Base-by-base conservation (phyloP, 495 filamentous ascomycete species). In the Aspergillus steynii region DNA sequence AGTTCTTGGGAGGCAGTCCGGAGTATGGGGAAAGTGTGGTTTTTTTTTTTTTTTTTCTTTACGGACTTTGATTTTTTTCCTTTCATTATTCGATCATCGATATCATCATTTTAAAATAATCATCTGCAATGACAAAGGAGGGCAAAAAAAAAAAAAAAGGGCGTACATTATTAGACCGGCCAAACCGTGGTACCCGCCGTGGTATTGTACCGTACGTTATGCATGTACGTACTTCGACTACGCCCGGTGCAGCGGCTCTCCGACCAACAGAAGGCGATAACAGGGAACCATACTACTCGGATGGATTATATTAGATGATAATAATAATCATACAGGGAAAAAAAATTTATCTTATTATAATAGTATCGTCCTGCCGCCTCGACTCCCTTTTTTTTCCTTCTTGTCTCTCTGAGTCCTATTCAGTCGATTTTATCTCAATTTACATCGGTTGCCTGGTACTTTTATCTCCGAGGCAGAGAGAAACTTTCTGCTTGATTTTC, bases 331-430 rank as follows among this genome's bases (percentile, higher is more conserved):
- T 34, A 20, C 20, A 20, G 20, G 20, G 20, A 20, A 20, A 20
- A 20, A 20, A 20, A 20, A 20, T 37, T 37, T 37, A 42, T 8
- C 37, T 72, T 65, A 75, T 68, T 67, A 63, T 50, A 64, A 28
- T 58, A 65, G 65, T 69, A 67, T 68, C 67, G 67, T 64, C 20
- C 67, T 68, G 65, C 66, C 69, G 63, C 62, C 47, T 50, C 26
- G 26, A 55, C 46, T 59, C 48, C 31, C 48, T 31, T 34, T 59
- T 58, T 55, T 32, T 57, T 45, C 46, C 34, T 62, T 10, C 14
- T 42, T 42, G 4, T 42, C 12, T 42, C 31, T 34, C 31, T 3
- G 31, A 34, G 9, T 34, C 31, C 31, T 3, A 34, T 50, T 47
- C 3, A 47, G 8, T 56, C 60, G 9, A 34, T 42, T 15, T 42